These are phyloP conservation scores for Ligustrum vulgare DNA, from an alignment of 257 asterid genomes.

Conservation along the genomic window DNA sequence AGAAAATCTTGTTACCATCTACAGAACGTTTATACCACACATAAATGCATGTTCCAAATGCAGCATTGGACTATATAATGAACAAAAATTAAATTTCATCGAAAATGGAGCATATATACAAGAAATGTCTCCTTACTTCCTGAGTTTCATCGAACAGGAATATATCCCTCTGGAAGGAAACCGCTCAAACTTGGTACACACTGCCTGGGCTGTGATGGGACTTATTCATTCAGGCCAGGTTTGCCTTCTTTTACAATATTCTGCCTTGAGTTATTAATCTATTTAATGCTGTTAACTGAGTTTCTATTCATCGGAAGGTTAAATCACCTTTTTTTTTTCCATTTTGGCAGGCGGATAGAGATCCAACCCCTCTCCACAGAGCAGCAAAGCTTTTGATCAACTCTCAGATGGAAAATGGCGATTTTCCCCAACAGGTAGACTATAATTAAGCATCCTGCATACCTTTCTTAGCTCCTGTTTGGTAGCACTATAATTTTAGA, in stretches of 20 bases:
- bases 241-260: constrained; percentile 3
- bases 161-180: constrained; percentile 58
- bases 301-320: not conserved
- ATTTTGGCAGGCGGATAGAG: constrained; percentile 41
- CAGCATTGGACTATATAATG: too few species aligned
- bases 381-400: constrained; percentile 73
- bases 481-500: too few species aligned
- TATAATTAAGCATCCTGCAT: not conserved
- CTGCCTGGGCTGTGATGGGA: constrained; percentile 87
- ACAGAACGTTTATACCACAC: not conserved
- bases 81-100: too few species aligned
- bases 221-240: constrained; percentile 78
- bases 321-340: not conserved
- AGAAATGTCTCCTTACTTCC: not conserved
- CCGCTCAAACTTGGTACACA: constrained; percentile 71
- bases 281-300: not conserved
- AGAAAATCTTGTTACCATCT: not conserved
- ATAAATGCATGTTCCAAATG: not conserved
- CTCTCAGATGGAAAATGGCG: constrained; percentile 75
- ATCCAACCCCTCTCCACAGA: constrained; percentile 62
- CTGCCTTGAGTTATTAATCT: not conserved
- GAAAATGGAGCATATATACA: not conserved
- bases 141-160: constrained; percentile 33
- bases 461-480: too few species aligned
- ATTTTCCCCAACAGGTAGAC: constrained; percentile 77